phyloP scores from a whole-genome alignment of 2,329 filamentous ascomycete genomes.

The Sclerotinia sclerotiorum region DNA sequence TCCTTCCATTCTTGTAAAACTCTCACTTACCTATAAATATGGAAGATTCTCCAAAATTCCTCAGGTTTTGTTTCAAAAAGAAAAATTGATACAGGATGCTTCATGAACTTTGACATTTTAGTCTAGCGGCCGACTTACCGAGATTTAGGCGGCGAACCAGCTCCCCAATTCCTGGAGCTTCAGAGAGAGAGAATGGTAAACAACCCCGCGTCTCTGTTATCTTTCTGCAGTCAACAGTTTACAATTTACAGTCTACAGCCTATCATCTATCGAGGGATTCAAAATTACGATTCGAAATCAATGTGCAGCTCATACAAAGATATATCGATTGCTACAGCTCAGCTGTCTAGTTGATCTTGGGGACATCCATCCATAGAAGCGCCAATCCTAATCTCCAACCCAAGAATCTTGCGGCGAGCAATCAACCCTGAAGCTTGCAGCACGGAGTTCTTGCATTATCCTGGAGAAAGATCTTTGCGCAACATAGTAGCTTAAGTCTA shows the following conservation, averaged over 20 bases:
- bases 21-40: neutral
- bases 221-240: neutral
- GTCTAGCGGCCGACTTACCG: conserved; percentile 8
- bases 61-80: neutral
- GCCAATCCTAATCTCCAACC: neutral
- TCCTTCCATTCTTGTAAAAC: neutral
- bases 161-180: conserved; percentile 4
- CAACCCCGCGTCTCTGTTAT: conserved; percentile 19
- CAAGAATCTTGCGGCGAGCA: neutral
- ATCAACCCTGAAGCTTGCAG: conserved; percentile 18
- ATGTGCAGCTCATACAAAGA: conserved; percentile 20
- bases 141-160: conserved; percentile 15
- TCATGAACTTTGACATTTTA: neutral
- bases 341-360: conserved; percentile 18
- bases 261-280: conserved; percentile 7
- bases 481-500: neutral
- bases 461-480: neutral
- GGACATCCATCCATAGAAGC: neutral
- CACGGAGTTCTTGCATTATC: conserved; percentile 7
- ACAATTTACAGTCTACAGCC: neutral
- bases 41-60: neutral
- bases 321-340: conserved; percentile 19
- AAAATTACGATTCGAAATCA: conserved; percentile 10
- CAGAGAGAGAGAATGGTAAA: neutral
- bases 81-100: neutral